These are phyloP conservation scores for Aegilops umbellulata DNA, from an alignment of 176 grass and related monocot genomes.

Conservation along the genomic window DNA sequence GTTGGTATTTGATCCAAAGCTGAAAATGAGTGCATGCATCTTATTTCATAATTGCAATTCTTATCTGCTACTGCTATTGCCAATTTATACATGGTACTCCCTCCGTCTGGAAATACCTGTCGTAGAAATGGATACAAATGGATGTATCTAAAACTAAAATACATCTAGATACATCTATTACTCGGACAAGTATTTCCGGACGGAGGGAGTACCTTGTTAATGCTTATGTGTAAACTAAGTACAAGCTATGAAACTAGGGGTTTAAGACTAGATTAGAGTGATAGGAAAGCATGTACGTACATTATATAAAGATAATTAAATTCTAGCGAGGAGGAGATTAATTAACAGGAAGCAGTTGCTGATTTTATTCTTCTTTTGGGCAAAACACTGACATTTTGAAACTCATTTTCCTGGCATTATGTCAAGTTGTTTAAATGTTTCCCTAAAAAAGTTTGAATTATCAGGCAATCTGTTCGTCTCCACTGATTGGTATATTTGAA, in stretches of 20 bases:
- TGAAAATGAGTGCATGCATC: not conserved
- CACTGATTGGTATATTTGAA: not conserved
- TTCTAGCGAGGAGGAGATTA: not conserved
- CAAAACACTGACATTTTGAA: not conserved
- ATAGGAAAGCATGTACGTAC: not conserved
- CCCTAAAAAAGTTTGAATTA: not conserved
- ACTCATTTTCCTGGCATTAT: not conserved
- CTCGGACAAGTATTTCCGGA: no score
- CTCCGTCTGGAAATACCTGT: no score
- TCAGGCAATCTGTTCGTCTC: not conserved
- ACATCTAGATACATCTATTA: no score
- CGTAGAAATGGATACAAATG: no score
- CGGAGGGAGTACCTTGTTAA: no score
- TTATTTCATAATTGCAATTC: not conserved
- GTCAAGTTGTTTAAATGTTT: not conserved
- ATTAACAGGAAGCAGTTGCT: not conserved
- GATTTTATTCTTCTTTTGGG: not conserved
- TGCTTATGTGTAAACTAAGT: not conserved
- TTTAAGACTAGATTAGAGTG: no score
- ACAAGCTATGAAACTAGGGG: not conserved
- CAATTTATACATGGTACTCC: not conserved
- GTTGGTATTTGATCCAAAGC: not conserved
- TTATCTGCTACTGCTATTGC: not conserved
- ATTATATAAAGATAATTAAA: not conserved
- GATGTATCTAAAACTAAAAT: no score